Evolutionary conservation across 2,329 filamentous ascomycete genomes (phyloP).

Genomic region (Torrubiella hemipterigena): DNA sequence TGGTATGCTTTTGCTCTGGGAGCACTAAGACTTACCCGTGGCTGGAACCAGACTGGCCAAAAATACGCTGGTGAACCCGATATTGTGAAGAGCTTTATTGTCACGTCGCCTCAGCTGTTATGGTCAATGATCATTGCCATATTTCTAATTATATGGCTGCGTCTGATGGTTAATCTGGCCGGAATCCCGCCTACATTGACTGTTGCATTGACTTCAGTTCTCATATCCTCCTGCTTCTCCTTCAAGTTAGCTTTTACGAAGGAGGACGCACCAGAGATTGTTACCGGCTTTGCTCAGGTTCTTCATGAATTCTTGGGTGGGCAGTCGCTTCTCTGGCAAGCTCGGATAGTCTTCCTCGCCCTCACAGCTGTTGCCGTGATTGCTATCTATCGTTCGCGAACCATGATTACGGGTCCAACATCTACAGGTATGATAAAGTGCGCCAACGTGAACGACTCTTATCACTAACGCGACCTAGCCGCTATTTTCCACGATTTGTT

Average conservation of each 20-base stretch:
- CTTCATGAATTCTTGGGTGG: conserved; percentile 28
- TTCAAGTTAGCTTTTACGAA: conserved; percentile 89
- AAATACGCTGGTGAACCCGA: conserved; percentile 89
- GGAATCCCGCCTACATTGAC: conserved; percentile 28
- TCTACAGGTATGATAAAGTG: too few species aligned
- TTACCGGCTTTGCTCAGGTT: conserved; percentile 33
- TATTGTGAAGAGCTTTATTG: conserved; percentile 62
- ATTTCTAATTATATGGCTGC: conserved; percentile 50
- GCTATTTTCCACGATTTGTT: conserved; percentile 53
- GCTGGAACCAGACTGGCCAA: conserved; percentile 96
- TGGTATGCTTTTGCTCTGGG: conserved; percentile 36
- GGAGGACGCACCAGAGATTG: conserved; percentile 77
- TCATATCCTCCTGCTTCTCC: conserved; percentile 47
- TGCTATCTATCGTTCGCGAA: conserved; percentile 28
- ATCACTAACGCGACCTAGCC: not conserved
- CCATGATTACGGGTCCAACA: too few species aligned
- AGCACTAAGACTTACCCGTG: conserved; percentile 53
- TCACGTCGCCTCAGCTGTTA: conserved; percentile 50
- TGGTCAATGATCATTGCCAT: conserved; percentile 62
- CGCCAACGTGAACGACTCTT: conserved; percentile 15
- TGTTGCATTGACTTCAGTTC: conserved; percentile 26
- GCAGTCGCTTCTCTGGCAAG: conserved; percentile 33
- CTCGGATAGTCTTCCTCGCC: conserved; percentile 37
- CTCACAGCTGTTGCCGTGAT: conserved; percentile 25
- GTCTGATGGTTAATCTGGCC: conserved; percentile 28